phyloP scores from a whole-genome alignment of 495 filamentous ascomycete genomes.

The Ascobolus immersus region DNA sequence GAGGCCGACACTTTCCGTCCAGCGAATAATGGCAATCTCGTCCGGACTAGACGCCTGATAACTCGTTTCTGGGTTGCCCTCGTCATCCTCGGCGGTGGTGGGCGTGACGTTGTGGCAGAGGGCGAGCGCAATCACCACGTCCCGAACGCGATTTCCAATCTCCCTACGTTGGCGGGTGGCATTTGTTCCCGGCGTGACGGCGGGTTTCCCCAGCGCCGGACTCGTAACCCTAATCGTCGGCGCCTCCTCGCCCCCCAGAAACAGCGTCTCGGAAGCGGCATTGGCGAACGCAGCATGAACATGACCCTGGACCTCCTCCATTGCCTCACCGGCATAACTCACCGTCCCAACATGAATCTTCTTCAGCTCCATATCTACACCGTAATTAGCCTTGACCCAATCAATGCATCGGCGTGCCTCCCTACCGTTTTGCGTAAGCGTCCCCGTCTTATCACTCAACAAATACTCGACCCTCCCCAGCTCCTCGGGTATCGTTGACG shows the following conservation, averaged over 20 bases:
- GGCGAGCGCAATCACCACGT: constrained; percentile 71
- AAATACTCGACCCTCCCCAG: constrained; percentile 89
- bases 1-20: constrained; percentile 81
- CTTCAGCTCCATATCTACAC: constrained; percentile 79
- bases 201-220: constrained; percentile 16
- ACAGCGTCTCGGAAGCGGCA: constrained; percentile 19
- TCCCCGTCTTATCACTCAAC: constrained; percentile 91
- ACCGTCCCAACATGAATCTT: constrained; percentile 97
- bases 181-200: constrained; percentile 49
- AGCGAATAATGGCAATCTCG: constrained; percentile 91
- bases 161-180: constrained; percentile 66
- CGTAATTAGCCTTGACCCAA: background rate
- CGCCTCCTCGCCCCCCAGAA: too few relatives aligned
- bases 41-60: constrained; percentile 96
- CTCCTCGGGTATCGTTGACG: constrained; percentile 93
- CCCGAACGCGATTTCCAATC: constrained; percentile 74
- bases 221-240: too few relatives aligned
- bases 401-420: constrained; percentile 4
- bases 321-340: constrained; percentile 90
- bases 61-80: constrained; percentile 34
- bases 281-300: constrained; percentile 51
- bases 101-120: constrained; percentile 97
- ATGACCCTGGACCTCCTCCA: constrained; percentile 83
- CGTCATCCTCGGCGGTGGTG: constrained; percentile 52
- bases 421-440: constrained; percentile 69